Evolutionary conservation across 257 asterid species (phyloP), one percentile per base, ranked within the genome.

Genomic region (Nicotiana sylvestris): DNA sequence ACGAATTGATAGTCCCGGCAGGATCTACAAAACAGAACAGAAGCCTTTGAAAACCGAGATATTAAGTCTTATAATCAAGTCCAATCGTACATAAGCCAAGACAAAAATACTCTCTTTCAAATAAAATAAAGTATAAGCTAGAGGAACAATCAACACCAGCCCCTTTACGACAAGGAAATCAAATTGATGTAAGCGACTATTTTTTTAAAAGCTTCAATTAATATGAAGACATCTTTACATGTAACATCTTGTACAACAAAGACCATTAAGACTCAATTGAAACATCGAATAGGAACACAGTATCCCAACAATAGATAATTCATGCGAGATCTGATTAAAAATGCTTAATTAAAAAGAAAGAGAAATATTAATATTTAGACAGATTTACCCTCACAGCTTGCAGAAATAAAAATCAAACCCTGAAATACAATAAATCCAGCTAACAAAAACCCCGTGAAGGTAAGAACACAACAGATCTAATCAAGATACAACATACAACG

Each of bases 401-500:
- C 53, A 76, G 43, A 76, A 51, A 6, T 27, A 27, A 27, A 51
- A 49, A 76, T 27, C 64, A 27, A 29, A 49, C 43, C 64, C 64
- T 76, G 80, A 76, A 76, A 76, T 3, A 67, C 46, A 57, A 39
- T 10, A 79, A 30, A 11, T 5, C 29, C 46, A 51, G 30, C 58
- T 65, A 35, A 27, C 12, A 18, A 17, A 53, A 4, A 85, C 78
- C 43, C 32, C 15, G 51, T 69, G 57, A 81, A 83, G 78, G 77
- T 78, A 68, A 57, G 51, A 51, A 51, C 30, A 78, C 32, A 6
- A 35, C 4, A 35, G 27, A 80, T 58, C 39, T 27, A 3, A 77
- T 29, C 72, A 55, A 8, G n/a, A 5, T 8, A 35, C 3, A 60
- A 37, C 6, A 76, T 1, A 51, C 9, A 76, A 76, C 80, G 15